phyloP scores from a whole-genome alignment of 306 rosid species.

The Prunus mongolica region DNA sequence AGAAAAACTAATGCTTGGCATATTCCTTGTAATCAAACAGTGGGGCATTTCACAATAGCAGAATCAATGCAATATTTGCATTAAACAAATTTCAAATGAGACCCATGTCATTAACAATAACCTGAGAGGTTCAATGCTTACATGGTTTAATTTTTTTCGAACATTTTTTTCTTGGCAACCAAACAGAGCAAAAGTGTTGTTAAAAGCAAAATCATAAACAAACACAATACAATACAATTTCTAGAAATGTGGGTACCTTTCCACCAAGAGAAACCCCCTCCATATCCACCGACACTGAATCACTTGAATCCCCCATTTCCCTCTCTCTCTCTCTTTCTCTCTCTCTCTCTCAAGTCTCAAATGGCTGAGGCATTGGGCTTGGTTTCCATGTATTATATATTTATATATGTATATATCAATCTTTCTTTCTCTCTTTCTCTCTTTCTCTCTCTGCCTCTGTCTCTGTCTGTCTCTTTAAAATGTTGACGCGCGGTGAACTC shows the following conservation, averaged over 20 bases:
- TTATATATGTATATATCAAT: background rate
- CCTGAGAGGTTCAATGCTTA: background rate
- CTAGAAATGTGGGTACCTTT: constrained; percentile 46
- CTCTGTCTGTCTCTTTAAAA: constrained; percentile 5
- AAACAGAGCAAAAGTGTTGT: background rate
- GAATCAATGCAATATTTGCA: constrained; percentile 9
- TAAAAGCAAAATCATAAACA: background rate
- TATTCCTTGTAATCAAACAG: background rate
- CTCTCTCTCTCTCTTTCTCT: background rate
- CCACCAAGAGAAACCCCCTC: constrained; percentile 67
- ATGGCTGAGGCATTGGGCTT: constrained; percentile 19
- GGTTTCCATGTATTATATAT: constrained; percentile 35
- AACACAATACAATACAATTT: background rate
- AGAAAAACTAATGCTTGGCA: background rate
- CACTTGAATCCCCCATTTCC: constrained; percentile 69
- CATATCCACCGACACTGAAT: constrained; percentile 84
- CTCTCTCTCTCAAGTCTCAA: constrained; percentile 13
- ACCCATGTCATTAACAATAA: background rate
- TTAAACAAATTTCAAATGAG: background rate
- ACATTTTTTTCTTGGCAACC: constrained; percentile 24
- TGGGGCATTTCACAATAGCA: background rate
- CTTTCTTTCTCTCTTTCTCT: background rate
- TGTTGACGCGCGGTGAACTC: constrained; percentile 38
- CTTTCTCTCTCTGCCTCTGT: background rate
- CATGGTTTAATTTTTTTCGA: background rate